Conservation (phyloP, 2,329 filamentous ascomycete genomes). For the Hortaea sp. region DNA sequence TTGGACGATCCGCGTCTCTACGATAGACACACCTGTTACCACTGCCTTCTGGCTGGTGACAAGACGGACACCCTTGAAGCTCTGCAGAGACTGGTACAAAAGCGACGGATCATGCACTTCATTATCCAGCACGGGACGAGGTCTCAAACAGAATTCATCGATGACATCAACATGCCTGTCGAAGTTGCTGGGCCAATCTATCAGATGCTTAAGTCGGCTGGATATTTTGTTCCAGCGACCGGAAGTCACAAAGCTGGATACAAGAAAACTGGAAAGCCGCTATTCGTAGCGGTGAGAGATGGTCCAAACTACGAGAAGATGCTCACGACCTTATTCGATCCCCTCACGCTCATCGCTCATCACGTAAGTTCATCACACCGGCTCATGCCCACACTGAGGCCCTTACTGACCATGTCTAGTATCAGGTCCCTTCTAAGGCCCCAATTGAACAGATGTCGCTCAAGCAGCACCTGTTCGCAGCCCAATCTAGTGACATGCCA, state of each 20-base stretch:
- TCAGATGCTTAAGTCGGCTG: conserved; percentile 10
- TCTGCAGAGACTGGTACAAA: conserved; percentile 13
- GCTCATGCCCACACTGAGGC: too few relatives aligned
- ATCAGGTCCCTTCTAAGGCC: neutral
- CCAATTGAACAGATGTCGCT: neutral
- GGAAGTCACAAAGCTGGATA: conserved; percentile 11
- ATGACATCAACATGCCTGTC: neutral
- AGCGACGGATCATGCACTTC: conserved; percentile 16
- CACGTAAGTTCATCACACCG: conserved; percentile 8
- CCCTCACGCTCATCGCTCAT: conserved; percentile 13
- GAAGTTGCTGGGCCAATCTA: conserved; percentile 3
- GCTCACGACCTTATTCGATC: conserved; percentile 18
- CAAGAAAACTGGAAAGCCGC: conserved; percentile 9
- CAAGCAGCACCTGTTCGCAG: conserved; percentile 6
- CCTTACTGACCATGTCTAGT: too few relatives aligned
- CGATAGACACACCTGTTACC: conserved; percentile 36
- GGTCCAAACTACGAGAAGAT: conserved; percentile 13
- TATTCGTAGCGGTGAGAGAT: conserved; percentile 11
- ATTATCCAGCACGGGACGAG: conserved; percentile 13
- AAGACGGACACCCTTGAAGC: conserved; percentile 9
- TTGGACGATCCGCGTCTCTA: conserved; percentile 30
- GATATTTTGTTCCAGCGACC: conserved; percentile 11
- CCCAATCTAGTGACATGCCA: conserved; percentile 10
- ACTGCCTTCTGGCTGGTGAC: conserved; percentile 27
- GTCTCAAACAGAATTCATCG: conserved; percentile 9